Conservation (phyloP, 805 yeast genomes). For the Candida insectorum region DNA sequence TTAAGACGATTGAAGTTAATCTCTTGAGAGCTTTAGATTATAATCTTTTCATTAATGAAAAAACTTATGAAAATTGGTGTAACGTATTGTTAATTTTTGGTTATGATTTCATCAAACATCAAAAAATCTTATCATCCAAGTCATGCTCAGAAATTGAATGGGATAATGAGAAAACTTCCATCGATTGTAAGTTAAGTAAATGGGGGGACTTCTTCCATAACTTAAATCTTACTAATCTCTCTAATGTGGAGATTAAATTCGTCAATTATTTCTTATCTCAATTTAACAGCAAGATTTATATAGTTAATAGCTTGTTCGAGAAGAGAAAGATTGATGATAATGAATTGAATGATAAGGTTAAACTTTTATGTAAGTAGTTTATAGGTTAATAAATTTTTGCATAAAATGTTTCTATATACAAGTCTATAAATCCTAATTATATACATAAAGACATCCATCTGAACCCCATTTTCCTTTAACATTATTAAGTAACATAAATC, state of each 20-base stretch:
- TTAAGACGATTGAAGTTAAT: constrained; percentile 50
- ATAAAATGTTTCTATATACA: not conserved
- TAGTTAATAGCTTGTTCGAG: constrained; percentile 13
- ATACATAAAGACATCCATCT: constrained; percentile 68
- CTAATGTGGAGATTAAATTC: constrained; percentile 22
- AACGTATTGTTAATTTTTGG: constrained; percentile 40
- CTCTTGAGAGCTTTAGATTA: constrained; percentile 56
- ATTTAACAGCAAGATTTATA: constrained; percentile 26
- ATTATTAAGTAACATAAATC: constrained; percentile 43
- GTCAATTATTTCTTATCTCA: constrained; percentile 25
- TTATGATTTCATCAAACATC: constrained; percentile 38
- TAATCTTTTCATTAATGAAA: constrained; percentile 49
- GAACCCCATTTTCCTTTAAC: constrained; percentile 59
- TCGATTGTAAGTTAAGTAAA: constrained; percentile 21
- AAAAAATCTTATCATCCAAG: constrained; percentile 19
- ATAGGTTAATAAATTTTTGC: constrained; percentile 1
- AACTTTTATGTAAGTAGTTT: constrained; percentile 7
- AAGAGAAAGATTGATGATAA: constrained; percentile 9
- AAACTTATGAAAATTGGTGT: constrained; percentile 47
- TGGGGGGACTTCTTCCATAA: constrained; percentile 26
- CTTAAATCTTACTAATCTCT: constrained; percentile 21
- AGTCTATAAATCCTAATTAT: constrained; percentile 3
- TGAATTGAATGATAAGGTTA: constrained; percentile 7
- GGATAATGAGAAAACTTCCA: constrained; percentile 19
- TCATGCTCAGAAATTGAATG: constrained; percentile 21